A percentile compares a stretch with the other conserved stretches of the same genome.
phyloP scores from a whole-genome alignment of 768 basidiomycete species.

The Flagelloscypha sp. region DNA sequence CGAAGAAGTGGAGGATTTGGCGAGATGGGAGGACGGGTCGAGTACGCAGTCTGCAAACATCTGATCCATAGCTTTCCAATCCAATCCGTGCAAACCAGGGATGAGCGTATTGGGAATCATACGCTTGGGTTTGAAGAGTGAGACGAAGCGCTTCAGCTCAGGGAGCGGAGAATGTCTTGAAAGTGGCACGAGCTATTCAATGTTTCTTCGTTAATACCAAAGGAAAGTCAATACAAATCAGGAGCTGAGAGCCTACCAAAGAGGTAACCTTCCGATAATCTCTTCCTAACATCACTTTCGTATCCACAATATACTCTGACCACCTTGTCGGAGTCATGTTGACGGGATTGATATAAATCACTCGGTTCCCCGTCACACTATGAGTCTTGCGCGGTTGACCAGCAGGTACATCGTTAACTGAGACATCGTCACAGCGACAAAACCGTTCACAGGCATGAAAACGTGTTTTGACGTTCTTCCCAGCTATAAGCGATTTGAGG shows the following conservation, averaged over 20 bases:
- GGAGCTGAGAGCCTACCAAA: constrained; percentile 42
- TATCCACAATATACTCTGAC: constrained; percentile 33
- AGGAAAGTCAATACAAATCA: neutral
- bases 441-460: constrained; percentile 94
- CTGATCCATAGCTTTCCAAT: constrained; percentile 64
- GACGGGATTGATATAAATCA: constrained; percentile 83
- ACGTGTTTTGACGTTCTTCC: constrained; percentile 53
- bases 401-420: constrained; percentile 6
- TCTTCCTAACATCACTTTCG: too few relatives aligned
- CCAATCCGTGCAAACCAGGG: constrained; percentile 43
- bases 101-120: constrained; percentile 76
- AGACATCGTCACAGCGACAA: constrained; percentile 58
- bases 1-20: constrained; percentile 2
- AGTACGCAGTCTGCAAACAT: constrained; percentile 59
- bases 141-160: constrained; percentile 75
- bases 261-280: constrained; percentile 41
- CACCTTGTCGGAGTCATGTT: constrained; percentile 53
- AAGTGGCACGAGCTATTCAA: constrained; percentile 65
- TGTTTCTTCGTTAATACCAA: too few relatives aligned
- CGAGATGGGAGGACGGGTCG: constrained; percentile 3
- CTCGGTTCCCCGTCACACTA: constrained; percentile 41
- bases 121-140: constrained; percentile 68
- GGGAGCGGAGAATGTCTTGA: constrained; percentile 83
- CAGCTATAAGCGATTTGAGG: constrained; percentile 50
- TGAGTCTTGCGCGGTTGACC: constrained; percentile 23